Evolutionary conservation across 495 filamentous ascomycete genomes (phyloP), one percentile per base, ranked within the genome.

Genomic region (Talaromyces borbonicus): DNA sequence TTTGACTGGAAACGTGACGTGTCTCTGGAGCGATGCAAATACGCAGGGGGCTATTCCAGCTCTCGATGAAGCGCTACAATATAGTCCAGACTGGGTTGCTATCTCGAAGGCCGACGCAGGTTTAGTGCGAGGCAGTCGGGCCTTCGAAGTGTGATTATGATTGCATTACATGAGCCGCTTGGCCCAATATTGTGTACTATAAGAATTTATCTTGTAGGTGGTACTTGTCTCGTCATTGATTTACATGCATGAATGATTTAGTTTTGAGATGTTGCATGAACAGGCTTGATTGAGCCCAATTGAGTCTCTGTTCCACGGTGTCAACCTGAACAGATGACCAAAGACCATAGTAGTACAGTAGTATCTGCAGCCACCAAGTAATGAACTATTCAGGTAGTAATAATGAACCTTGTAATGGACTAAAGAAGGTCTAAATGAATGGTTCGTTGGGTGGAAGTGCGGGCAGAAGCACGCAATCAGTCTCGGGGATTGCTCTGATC

Each of bases 11-110:
- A 71, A 67, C 36, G 78, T 89, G 3, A 73, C 84, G 8, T 97
- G 90, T 68, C 61, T 86, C 12, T 98, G 92, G 92, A 85, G 80
- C 52, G 92, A 97, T 66, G 79, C 75, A 23, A 95, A 94, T 51
- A 68, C 64, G 8, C 56, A 59, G 8, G 83, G 80, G 2, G 64
- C 71, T 6, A 90, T 98, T 40, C 88, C 92, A 0, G 92, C 92
- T 11, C 72, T 92, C 25, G 85, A 92, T 52, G 92, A 98, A 64
- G 76, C 83, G 15, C 65, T 72, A 43, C 72, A 79, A 60, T 96
- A 79, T 66, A 68, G 73, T 47, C 92, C 92, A 1, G 63, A 60
- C 2, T 98, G 92, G 92, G 79, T 79, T 6, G 83, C 81, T 8
- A 62, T 85, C 25, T 78, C 75, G 15, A 95, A 95, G 62, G 55